phyloP scores from a whole-genome alignment of 306 rosid species.

The Dalbergia cultrata region DNA sequence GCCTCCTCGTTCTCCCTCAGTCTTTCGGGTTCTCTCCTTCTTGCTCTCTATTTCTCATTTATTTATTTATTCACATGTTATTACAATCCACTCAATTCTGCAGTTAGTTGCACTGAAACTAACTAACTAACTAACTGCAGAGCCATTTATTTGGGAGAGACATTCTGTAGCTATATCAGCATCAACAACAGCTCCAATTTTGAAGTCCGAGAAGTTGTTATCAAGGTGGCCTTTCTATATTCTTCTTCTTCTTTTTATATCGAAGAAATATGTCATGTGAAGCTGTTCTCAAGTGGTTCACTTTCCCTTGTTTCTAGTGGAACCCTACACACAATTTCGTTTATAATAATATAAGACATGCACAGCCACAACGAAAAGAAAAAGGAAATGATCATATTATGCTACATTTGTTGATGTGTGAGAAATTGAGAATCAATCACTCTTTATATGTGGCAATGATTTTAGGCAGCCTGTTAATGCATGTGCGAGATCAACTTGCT shows the following conservation, averaged over 20 bases:
- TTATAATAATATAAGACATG: background rate
- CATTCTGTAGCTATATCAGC: slow-evolving; percentile 94
- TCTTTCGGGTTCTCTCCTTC: slow-evolving; percentile 76
- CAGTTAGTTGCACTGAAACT: background rate
- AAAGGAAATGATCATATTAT: background rate
- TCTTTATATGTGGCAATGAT: background rate
- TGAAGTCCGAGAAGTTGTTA: slow-evolving; percentile 81
- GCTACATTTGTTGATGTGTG: background rate
- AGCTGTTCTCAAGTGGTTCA: too few species aligned
- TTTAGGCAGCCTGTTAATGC: background rate
- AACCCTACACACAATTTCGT: background rate
- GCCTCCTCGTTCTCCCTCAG: slow-evolving; percentile 98
- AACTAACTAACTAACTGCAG: slow-evolving; percentile 48
- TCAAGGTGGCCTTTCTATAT: slow-evolving; percentile 70
- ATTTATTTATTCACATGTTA: too few species aligned
- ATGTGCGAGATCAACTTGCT: slow-evolving; percentile 5
- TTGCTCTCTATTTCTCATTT: background rate
- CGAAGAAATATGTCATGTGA: background rate
- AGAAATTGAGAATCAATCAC: background rate
- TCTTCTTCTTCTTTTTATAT: background rate
- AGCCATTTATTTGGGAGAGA: slow-evolving; percentile 96
- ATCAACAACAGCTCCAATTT: slow-evolving; percentile 92
- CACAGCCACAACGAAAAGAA: background rate
- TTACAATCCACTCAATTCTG: background rate
- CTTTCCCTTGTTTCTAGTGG: background rate